These are phyloP conservation scores for Phytophthora pistaciae DNA, from an alignment of 352 stramenopile species.

Conservation along the genomic window DNA sequence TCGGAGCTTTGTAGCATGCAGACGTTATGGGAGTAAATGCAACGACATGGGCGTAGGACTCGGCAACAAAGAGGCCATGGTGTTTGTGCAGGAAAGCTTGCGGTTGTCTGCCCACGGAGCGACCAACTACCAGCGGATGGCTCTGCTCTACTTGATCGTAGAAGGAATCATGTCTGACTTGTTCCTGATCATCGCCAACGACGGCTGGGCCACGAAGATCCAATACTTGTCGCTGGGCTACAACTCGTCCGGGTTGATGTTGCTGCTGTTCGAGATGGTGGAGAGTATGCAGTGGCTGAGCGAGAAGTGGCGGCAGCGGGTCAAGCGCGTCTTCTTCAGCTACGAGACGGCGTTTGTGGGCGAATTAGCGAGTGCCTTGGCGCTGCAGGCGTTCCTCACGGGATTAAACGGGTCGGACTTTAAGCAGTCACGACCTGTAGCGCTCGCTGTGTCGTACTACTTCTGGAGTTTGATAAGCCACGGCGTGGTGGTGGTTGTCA, in stretches of 20 bases:
- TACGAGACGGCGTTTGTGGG: conserved; percentile 14
- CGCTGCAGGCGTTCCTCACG: conserved; percentile 8
- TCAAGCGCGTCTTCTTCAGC: conserved; percentile 17
- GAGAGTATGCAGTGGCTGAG: conserved; percentile 5
- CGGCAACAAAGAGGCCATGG: neutral
- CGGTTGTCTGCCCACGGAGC: conserved; percentile 3
- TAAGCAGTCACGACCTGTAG: neutral
- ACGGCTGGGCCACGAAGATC: neutral
- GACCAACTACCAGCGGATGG: conserved; percentile 6
- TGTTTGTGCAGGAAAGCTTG: conserved; percentile 13
- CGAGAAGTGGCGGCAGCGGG: neutral
- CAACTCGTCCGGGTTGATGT: neutral
- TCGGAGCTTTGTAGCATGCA: conserved; percentile 1
- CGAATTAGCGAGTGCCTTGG: neutral
- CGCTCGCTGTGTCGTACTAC: conserved; percentile 20
- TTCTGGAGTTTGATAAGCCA: conserved; percentile 21
- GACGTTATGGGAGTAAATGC: neutral
- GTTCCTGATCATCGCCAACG: conserved; percentile 18
- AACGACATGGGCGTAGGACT: neutral
- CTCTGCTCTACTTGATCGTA: conserved; percentile 20
- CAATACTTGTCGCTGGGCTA: neutral
- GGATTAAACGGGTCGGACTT: conserved; percentile 13
- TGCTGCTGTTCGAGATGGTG: conserved; percentile 9
- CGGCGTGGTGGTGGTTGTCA: conserved; percentile 11
- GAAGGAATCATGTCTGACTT: conserved; percentile 17